phyloP scores from a whole-genome alignment of 2,329 filamentous ascomycete genomes.

The Fusarium mundagurra region DNA sequence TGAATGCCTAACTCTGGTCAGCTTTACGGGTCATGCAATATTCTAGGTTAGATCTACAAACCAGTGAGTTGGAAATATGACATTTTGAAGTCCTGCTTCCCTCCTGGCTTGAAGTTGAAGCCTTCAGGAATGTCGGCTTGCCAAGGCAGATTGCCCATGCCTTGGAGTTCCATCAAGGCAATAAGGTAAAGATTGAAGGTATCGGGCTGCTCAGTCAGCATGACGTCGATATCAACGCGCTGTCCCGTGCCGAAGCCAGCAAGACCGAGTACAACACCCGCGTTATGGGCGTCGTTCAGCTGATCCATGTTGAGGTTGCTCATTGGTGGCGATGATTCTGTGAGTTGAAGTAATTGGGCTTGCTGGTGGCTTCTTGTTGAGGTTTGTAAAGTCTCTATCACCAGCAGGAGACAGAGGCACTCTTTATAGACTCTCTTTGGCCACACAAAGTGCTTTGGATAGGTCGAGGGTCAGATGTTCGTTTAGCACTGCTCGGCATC shows the following conservation, averaged over 20 bases:
- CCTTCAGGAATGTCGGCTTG: rapidly evolving
- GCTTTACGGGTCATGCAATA: rapidly evolving
- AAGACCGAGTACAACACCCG: neutral
- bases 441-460: rapidly evolving
- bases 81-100: neutral
- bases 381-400: rapidly evolving
- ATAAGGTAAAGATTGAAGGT: neutral
- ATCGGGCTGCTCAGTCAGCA: neutral
- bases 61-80: neutral
- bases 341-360: neutral
- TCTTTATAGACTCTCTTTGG: rapidly evolving
- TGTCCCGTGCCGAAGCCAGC: rapidly evolving
- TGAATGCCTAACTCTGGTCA: neutral
- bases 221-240: neutral
- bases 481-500: rapidly evolving
- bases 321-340: neutral
- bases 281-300: rapidly evolving
- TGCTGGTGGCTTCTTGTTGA: rapidly evolving
- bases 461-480: rapidly evolving
- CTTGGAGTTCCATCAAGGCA: neutral
- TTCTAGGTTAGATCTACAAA: rapidly evolving
- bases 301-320: rapidly evolving
- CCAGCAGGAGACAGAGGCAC: rapidly evolving
- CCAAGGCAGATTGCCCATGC: rapidly evolving
- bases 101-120: neutral